Conservation (phyloP, 2,329 filamentous ascomycete species). For the Colletotrichum musicola region DNA sequence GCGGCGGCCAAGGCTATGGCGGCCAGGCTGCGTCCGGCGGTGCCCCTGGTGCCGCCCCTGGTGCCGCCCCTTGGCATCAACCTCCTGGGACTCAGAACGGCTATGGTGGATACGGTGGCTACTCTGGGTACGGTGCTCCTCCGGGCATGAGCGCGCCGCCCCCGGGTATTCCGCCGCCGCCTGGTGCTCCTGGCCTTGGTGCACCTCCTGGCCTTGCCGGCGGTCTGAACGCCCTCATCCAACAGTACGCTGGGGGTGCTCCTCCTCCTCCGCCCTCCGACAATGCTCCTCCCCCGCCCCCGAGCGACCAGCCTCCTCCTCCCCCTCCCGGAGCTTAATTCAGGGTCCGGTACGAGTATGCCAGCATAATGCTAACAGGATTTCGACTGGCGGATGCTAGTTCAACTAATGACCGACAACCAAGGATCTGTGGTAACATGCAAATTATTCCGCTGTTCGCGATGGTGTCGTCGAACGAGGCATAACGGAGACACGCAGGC, state of each 20-base stretch:
- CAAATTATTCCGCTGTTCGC: constrained; percentile 16
- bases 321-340: constrained; percentile 67
- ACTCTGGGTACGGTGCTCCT: constrained; percentile 65
- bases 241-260: constrained; percentile 70
- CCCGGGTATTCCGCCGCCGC: constrained; percentile 43
- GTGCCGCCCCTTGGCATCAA: constrained; percentile 72
- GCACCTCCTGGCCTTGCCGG: constrained; percentile 67
- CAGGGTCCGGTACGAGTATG: background rate
- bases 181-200: constrained; percentile 58
- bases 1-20: constrained; percentile 40
- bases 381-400: background rate
- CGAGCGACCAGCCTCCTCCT: constrained; percentile 71
- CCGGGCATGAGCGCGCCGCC: constrained; percentile 63
- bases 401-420: constrained; percentile 30
- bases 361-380: constrained; percentile 20
- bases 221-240: constrained; percentile 74
- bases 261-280: constrained; percentile 67
- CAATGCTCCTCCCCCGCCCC: constrained; percentile 71
- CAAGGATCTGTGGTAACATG: constrained; percentile 26
- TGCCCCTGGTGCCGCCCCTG: constrained; percentile 37
- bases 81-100: constrained; percentile 59
- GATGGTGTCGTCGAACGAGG: background rate
- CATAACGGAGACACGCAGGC: constrained; percentile 10
- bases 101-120: constrained; percentile 69
- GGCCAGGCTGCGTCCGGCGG: constrained; percentile 40